Base-by-base conservation (phyloP, 2,329 filamentous ascomycete genomes). In the Tetracladium maxilliforme region DNA sequence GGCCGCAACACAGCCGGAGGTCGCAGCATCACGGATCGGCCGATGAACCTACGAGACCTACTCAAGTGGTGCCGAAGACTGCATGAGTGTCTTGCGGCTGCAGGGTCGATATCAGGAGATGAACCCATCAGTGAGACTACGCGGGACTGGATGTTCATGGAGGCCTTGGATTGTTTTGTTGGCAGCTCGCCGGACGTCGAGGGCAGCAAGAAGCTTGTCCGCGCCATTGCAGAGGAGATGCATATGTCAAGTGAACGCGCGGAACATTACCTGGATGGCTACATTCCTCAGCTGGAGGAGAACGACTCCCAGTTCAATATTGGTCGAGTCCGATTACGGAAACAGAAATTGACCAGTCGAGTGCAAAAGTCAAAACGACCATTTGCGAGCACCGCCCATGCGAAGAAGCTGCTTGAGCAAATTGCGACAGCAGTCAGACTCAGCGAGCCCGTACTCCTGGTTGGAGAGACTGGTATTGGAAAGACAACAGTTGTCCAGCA, bases 401-500 rank as follows among this genome's bases (percentile, higher is more conserved):
- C 87, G 0, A 70, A 82, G 35, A 70, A 77, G 33, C 61, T 93
- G 9, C 66, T 98, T 25, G 92, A 98, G 46, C 82, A 92, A 45
- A 79, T 95, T 28, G 73, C 81, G 2, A 74, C 82, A 19, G 78
- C 84, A 2, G 70, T 94, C 6, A 73, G 78, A 33, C 69, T 84
- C 40, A 68, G 70, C n/a, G 90, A 99, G 42, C 84, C 92, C 4
- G 69, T 93, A 2, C 56, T 99, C 11, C 69, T 99, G 15, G 90
- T 99, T n/a, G 90, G 90, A 44, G 90, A 99, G 55, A 99, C 90
- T 6, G 90, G 90, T 57, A 94, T 93, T 25, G 90, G 90, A 40
- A 99, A 99, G 53, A 99, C 90, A 1, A 93, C 90, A 1, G 80
- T 90, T 14, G 76, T 98, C 10, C 90, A 99, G 47, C 84, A 94